Base-by-base conservation (phyloP, 305 asterid genomes). In the Striga hermonthica region DNA sequence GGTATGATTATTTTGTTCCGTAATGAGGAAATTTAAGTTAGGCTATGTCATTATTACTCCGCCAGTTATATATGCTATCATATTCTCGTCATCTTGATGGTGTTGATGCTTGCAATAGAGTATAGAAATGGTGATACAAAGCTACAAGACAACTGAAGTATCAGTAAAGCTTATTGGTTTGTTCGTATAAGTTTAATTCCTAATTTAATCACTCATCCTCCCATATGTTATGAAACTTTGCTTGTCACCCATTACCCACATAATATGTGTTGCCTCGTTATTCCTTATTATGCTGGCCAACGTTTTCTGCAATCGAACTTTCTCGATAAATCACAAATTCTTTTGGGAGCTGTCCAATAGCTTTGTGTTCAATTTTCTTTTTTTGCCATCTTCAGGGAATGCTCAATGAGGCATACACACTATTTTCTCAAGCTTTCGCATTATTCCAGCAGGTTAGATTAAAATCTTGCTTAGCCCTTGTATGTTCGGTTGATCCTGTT, bases 371-470 rank as follows among this genome's bases (percentile, higher is more conserved):
- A 53, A 36, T 60, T 70, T 34, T 36, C 52, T 60, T 12, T 73
- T 67, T 57, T 70, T 16, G 60, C 44, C 53, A 22, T 22, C 31
- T 50, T 55, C 86, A 91, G 96, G 96, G 94, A 74, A 75, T 84
- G 87, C 98, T 91, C 55, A 84, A 80, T 64, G 96, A 91, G 82
- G 96, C 96, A 6, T 88, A 82, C 76, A 74, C 83, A n/a, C 76
- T 82, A 62, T 88, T 88, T 79, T 83, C 87, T 16, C 95, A 88
- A 76, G 98, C 98, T 71, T 91, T 88, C 78, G 72, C 91, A 52
- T 86, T 88, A 72, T 91, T 91, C 73, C 96, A 91, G 83, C 98
- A 91, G 95, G 98, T 86, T 40, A 14, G 16, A 9, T 64, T 36
- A 38, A 38, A 37, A 37, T 48, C 4, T 11, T 64, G 12, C 41